Percentiles rank a stretch among this genome's conserved stretches.
Evolutionary conservation across 148 eudicot genomes (phyloP).

Genomic region (Chenopodium formosanum): DNA sequence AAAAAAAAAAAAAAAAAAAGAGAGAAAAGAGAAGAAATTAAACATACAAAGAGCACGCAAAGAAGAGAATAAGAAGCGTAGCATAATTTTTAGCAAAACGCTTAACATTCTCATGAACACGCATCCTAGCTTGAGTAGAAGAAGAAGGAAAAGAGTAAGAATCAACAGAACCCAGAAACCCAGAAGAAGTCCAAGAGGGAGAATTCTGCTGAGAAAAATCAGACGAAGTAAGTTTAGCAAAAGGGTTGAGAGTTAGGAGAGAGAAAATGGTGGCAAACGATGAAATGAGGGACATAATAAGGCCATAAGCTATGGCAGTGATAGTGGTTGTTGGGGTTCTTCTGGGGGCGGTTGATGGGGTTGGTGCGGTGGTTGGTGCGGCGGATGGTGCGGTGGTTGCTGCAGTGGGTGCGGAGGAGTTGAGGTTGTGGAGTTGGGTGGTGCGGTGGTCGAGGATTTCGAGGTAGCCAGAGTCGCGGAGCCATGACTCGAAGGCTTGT

Average conservation of each 20-base stretch:
- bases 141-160: constrained; percentile 77
- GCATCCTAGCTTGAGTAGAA: constrained; percentile 58
- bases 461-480: constrained; percentile 89
- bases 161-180: constrained; percentile 51
- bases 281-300: constrained; percentile 40
- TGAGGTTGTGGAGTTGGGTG: constrained; percentile 71
- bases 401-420: constrained; percentile 37
- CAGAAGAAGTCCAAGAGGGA: constrained; percentile 43
- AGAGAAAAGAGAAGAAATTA: not conserved
- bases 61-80: constrained; percentile 54
- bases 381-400: constrained; percentile 18
- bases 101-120: constrained; percentile 84
- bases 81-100: constrained; percentile 77
- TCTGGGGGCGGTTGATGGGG: constrained; percentile 16
- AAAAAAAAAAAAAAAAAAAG: not conserved
- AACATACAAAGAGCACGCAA: constrained; percentile 76
- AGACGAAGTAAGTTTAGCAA: constrained; percentile 56
- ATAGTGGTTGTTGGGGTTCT: constrained; percentile 28
- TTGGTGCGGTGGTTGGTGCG: constrained; percentile 22
- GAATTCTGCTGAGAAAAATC: constrained; percentile 58
- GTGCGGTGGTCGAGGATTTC: constrained; percentile 82
- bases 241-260: constrained; percentile 68
- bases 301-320: constrained; percentile 28
- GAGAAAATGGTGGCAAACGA: constrained; percentile 53
- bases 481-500: constrained; percentile 87